These are phyloP conservation scores for Hymenoscyphus fraxineus DNA, from an alignment of 2,329 filamentous ascomycete genomes.

Conservation along the genomic window DNA sequence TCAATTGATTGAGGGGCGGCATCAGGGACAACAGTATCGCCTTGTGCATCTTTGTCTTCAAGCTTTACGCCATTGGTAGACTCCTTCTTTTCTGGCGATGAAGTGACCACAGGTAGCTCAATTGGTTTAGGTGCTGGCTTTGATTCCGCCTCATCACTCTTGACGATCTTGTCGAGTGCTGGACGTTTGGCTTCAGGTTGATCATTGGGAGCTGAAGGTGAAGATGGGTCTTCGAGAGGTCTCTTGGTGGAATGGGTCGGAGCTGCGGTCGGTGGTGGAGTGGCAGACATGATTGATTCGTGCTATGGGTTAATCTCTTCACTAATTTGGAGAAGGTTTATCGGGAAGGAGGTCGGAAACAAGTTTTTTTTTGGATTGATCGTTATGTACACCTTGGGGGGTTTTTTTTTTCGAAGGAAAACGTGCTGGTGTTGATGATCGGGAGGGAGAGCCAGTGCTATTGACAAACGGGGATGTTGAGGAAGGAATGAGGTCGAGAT, in stretches of 20 bases:
- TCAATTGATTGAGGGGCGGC: conserved; percentile 50
- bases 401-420: conserved; percentile 71
- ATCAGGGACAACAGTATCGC: conserved; percentile 67
- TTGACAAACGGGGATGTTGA: conserved; percentile 31
- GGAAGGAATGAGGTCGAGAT: conserved; percentile 33
- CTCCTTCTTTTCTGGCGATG: conserved; percentile 37
- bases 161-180: conserved; percentile 86
- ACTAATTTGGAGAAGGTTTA: conserved; percentile 36
- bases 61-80: conserved; percentile 45
- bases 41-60: conserved; percentile 55
- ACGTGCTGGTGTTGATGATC: conserved; percentile 72
- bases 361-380: conserved; percentile 53
- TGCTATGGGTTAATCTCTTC: conserved; percentile 40
- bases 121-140: conserved; percentile 38
- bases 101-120: conserved; percentile 44
- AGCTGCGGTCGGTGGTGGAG: conserved; percentile 48
- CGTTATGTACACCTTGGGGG: conserved; percentile 79
- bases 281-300: conserved; percentile 71
- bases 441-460: conserved; percentile 36
- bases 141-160: conserved; percentile 51
- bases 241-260: conserved; percentile 78
- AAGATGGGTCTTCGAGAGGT: conserved; percentile 94
- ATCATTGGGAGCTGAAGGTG: conserved; percentile 83
- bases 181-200: conserved; percentile 97
- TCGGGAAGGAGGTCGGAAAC: conserved; percentile 45